Percentiles rank a stretch among this genome's conserved stretches.
These are phyloP conservation scores for Vachellia collinsii DNA, from an alignment of 306 rosid species.

Conservation along the genomic window DNA sequence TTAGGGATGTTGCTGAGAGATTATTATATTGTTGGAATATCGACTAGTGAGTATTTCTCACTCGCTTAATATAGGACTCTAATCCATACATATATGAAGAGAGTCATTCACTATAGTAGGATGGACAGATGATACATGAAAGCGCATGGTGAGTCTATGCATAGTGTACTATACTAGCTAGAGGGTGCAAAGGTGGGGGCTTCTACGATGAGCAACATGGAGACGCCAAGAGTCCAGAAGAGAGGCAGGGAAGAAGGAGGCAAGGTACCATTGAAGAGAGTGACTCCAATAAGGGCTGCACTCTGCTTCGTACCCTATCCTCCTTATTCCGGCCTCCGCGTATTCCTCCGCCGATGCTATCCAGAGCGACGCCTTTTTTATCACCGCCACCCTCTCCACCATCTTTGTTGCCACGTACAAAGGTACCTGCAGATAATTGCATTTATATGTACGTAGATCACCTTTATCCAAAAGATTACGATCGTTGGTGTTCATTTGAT, in stretches of 20 bases:
- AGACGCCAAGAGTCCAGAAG: conserved; percentile 76
- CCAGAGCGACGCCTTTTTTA: conserved; percentile 50
- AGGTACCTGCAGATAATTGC: conserved; percentile 49
- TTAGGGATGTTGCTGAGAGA: too few relatives aligned
- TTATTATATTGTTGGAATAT: too few relatives aligned
- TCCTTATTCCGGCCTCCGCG: conserved; percentile 53
- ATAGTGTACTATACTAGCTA: too few relatives aligned
- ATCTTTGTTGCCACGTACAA: conserved; percentile 78
- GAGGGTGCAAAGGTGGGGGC: not conserved
- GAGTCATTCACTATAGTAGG: too few relatives aligned
- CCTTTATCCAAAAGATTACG: too few relatives aligned
- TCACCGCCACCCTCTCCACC: conserved; percentile 55
- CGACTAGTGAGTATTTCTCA: too few relatives aligned
- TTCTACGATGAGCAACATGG: conserved; percentile 55
- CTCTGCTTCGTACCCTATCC: conserved; percentile 55
- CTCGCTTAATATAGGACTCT: too few relatives aligned
- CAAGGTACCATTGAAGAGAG: conserved; percentile 59
- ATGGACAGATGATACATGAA: too few relatives aligned
- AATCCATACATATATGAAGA: too few relatives aligned
- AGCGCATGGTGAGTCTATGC: not conserved
- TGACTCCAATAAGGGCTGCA: conserved; percentile 85
- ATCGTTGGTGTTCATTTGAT: too few relatives aligned
- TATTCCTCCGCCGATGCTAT: conserved; percentile 68
- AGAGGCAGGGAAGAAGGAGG: conserved; percentile 46
- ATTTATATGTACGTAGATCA: too few relatives aligned